A percentile compares a stretch with the other conserved stretches of the same genome.
Conservation (phyloP, 768 basidiomycete genomes). For the Mrakia gelida region DNA sequence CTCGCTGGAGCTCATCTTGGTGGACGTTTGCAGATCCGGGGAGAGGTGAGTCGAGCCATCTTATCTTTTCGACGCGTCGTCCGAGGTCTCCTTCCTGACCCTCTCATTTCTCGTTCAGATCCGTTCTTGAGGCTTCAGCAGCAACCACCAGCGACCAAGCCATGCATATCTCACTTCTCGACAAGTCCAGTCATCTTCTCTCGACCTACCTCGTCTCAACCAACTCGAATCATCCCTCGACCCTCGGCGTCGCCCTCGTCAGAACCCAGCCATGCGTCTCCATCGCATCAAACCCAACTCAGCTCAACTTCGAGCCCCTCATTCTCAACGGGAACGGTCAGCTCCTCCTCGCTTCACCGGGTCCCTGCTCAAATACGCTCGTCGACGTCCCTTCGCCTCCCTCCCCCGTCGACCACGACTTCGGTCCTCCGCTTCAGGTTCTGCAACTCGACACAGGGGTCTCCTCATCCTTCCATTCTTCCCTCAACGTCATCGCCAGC, state of each 20-base stretch:
- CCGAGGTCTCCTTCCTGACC: not conserved
- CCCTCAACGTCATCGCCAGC: not conserved
- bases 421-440: constrained; percentile 32
- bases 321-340: not conserved
- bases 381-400: not conserved
- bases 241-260: not conserved
- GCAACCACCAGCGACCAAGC: not conserved
- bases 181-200: not conserved
- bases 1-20: not conserved
- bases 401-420: constrained; percentile 34
- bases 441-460: constrained; percentile 7
- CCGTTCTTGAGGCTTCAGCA: not conserved
- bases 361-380: not conserved
- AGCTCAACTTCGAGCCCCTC: not conserved
- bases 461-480: not conserved
- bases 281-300: not conserved
- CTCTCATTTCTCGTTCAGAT: too few relatives aligned
- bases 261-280: not conserved
- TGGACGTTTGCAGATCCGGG: not conserved
- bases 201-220: not conserved
- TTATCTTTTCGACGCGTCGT: not conserved
- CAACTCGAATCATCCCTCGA: not conserved
- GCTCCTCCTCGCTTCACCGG: not conserved
- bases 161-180: not conserved
- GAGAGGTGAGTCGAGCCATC: not conserved